Base-by-base conservation (phyloP, 2,329 filamentous ascomycete genomes). In the Alternaria sp. region DNA sequence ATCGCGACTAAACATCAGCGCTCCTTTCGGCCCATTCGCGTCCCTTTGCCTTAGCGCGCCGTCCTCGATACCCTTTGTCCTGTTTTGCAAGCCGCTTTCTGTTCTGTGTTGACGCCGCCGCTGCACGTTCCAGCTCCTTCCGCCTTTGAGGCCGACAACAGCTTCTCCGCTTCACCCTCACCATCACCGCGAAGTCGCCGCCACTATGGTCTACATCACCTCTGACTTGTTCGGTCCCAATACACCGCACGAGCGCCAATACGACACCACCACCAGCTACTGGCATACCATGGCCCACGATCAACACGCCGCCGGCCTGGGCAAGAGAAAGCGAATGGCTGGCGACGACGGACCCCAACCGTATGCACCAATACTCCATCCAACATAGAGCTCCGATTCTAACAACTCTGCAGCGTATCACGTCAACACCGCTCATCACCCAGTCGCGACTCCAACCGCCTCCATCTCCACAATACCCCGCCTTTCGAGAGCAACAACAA, bases 181-280 rank as follows among this genome's bases (percentile, higher is more conserved):
- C 44, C 12, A n/a, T 54, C 64, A 65, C 72, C 55, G 57, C 55
- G 46, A 60, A 57, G 44, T 58, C 47, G 59, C 59, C 47, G 55
- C 66, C 66, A 62, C 62, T 54, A 79, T 79, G 77, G 73, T 75
- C 32, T 79, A 78, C 60, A 79, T 79, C 57, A 79, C 77, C 23
- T 68, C 75, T n/a, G 73, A 77, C 28, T 73, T 79, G 15, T 79
- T 79, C 61, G 69, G 72, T 21, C 66, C 70, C 28, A 62, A 66
- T 19, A 54, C 64, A 28, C 32, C 60, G 54, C 67, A 69, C 61
- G 46, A 64, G 25, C 61, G 60, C 45, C 43, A 55, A 5, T 56
- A 65, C 32, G 60, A 54, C 36, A 26, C 32, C 59, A 6, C 44
- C 54, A 2, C 43, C 64, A 32, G 65, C 57, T 54, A 58, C 26